These are phyloP conservation scores for Cicer pinnatifidum DNA, from an alignment of 306 rosid genomes.

Conservation along the genomic window DNA sequence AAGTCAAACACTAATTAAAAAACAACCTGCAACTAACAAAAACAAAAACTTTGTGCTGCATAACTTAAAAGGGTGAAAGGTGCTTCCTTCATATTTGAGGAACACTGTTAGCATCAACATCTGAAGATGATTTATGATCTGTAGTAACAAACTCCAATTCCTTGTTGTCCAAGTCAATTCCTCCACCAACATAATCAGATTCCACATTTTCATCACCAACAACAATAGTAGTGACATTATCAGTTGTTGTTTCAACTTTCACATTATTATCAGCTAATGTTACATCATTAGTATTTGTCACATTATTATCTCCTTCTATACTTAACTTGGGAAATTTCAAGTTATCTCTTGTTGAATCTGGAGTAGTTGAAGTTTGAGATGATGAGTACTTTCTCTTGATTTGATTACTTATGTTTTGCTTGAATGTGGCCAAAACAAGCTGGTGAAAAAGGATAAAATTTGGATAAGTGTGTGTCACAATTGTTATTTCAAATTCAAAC, in stretches of 20 bases:
- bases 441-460: conserved; percentile 21
- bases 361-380: background rate
- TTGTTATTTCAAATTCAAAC: background rate
- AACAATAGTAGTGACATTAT: conserved; percentile 1
- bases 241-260: conserved; percentile 8
- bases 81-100: conserved; percentile 5
- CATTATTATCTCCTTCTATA: background rate
- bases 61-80: background rate
- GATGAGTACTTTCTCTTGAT: conserved; percentile 34
- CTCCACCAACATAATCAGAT: background rate
- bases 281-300: background rate
- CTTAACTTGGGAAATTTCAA: conserved; percentile 25
- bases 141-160: background rate
- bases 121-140: conserved; percentile 12
- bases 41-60: background rate
- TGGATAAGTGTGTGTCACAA: background rate
- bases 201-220: conserved; percentile 17
- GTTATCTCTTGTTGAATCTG: conserved; percentile 22
- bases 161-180: conserved; percentile 5
- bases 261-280: background rate
- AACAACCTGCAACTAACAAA: background rate
- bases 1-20: conserved; percentile 11
- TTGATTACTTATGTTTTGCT: conserved; percentile 44
- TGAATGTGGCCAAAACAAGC: conserved; percentile 56
- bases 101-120: conserved; percentile 15